Evolutionary conservation across 192 early-diverging fungal species (phyloP).

Genomic region (Lobosporangium transversale): DNA sequence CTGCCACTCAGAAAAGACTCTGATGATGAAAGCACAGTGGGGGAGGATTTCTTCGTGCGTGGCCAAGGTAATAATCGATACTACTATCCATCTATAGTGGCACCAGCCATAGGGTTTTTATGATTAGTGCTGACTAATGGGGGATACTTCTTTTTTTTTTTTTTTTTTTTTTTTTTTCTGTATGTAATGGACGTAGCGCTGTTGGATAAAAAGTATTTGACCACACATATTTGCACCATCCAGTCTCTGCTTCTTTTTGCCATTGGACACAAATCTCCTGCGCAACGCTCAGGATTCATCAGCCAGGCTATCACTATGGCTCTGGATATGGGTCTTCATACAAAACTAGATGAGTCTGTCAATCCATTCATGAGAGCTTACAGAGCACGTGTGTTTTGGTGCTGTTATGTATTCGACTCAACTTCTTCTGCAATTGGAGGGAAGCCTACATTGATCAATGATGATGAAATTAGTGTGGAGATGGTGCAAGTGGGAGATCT

Average conservation of each 20-base stretch:
- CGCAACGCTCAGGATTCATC: conserved; percentile 44
- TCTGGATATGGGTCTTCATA: conserved; percentile 45
- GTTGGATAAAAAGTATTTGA: conserved; percentile 47
- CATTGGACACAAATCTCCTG: conserved; percentile 50
- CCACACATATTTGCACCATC: conserved; percentile 48
- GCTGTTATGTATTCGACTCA: conserved; percentile 44
- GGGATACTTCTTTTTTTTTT: not conserved
- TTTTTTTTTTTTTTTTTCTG: not conserved
- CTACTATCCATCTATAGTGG: no score
- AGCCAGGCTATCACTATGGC: conserved; percentile 51
- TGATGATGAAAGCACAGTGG: conserved; percentile 39
- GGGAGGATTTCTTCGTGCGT: conserved; percentile 38
- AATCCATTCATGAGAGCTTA: conserved; percentile 24
- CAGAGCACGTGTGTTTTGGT: conserved; percentile 43
- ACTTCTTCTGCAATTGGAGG: conserved; percentile 44
- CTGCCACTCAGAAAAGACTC: conserved; percentile 29
- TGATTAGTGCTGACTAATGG: no score
- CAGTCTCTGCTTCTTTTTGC: conserved; percentile 43
- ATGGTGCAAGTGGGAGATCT: conserved; percentile 28
- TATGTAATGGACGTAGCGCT: conserved; percentile 7
- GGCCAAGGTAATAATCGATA: conserved; percentile 40
- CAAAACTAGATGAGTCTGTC: conserved; percentile 12
- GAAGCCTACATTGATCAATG: conserved; percentile 48
- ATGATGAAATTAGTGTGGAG: conserved; percentile 43
- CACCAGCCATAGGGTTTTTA: no score